phyloP scores from a whole-genome alignment of 1,284 basidiomycete species.

The Melampsora americana region DNA sequence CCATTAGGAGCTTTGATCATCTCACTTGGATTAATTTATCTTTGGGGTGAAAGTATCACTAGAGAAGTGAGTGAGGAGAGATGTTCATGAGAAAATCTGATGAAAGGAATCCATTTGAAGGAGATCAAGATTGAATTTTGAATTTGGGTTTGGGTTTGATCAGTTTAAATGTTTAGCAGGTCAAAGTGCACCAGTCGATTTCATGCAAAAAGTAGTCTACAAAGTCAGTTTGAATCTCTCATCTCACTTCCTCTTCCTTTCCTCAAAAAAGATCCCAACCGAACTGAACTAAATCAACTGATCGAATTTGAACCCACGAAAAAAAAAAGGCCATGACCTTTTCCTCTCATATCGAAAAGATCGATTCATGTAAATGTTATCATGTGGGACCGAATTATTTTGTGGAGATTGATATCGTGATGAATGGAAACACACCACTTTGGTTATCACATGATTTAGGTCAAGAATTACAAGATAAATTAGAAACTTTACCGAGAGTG shows the following conservation, averaged over 20 bases:
- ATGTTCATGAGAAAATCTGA: too few species aligned
- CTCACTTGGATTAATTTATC: conserved; percentile 71
- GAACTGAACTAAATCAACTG: too few species aligned
- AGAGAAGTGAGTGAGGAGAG: conserved; percentile 42
- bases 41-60: conserved; percentile 61
- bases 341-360: conserved; percentile 69
- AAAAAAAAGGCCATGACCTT: conserved; percentile 73
- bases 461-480: conserved; percentile 87
- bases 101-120: too few species aligned
- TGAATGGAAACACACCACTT: conserved; percentile 80
- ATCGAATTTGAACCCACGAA: too few species aligned
- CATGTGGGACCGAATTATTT: conserved; percentile 68
- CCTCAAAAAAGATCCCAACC: too few species aligned
- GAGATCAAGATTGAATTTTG: too few species aligned
- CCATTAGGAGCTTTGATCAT: conserved; percentile 62
- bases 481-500: conserved; percentile 85
- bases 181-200: conserved; percentile 83
- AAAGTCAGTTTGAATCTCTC: conserved; percentile 58
- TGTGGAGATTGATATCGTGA: conserved; percentile 92
- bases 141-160: conserved; percentile 27
- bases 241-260: too few species aligned
- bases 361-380: conserved; percentile 65
- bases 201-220: conserved; percentile 85
- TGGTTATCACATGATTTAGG: conserved; percentile 78
- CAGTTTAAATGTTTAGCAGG: conserved; percentile 87